Conservation (phyloP, 108 stramenopile species). For the Pseudonitzschia multistriata region DNA sequence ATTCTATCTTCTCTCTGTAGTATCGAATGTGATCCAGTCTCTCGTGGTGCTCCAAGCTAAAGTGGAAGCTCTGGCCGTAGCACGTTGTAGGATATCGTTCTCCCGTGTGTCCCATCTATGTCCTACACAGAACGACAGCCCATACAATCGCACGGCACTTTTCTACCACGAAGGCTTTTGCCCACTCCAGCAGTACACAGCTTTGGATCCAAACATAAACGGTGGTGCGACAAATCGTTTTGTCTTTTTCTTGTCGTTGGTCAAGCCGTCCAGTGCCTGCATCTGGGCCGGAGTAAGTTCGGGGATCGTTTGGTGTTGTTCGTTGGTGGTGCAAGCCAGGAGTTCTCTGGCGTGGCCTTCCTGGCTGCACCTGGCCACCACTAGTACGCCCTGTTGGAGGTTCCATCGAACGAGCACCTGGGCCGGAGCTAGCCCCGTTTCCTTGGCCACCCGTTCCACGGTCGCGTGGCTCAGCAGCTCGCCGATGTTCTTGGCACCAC, state of each 20-base stretch:
- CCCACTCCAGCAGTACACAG: slow-evolving; percentile 56
- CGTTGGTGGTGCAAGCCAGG: slow-evolving; percentile 1
- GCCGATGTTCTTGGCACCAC: slow-evolving; percentile 34
- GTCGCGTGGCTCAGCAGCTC: slow-evolving; percentile 21
- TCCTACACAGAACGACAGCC: no score
- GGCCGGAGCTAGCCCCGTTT: slow-evolving; percentile 47
- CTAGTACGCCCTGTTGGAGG: slow-evolving; percentile 62
- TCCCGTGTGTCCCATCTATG: no score
- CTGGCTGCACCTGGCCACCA: slow-evolving; percentile 55
- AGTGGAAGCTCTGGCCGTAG: no score
- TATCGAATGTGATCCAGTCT: no score
- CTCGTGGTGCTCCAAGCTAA: no score
- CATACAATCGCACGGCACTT: no score
- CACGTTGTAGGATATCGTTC: no score
- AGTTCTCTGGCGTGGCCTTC: slow-evolving; percentile 45
- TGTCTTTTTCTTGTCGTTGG: background rate
- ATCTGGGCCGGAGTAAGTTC: slow-evolving; percentile 49
- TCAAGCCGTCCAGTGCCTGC: slow-evolving; percentile 52
- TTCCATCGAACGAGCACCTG: slow-evolving; percentile 72
- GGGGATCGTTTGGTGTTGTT: background rate
- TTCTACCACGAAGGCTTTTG: background rate
- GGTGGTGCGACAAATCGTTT: slow-evolving; percentile 74
- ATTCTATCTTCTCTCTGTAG: no score
- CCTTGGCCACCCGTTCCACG: slow-evolving; percentile 26
- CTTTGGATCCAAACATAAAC: slow-evolving; percentile 61